Conservation (phyloP, 1,284 basidiomycete genomes). For the Blastosporella zonata region DNA sequence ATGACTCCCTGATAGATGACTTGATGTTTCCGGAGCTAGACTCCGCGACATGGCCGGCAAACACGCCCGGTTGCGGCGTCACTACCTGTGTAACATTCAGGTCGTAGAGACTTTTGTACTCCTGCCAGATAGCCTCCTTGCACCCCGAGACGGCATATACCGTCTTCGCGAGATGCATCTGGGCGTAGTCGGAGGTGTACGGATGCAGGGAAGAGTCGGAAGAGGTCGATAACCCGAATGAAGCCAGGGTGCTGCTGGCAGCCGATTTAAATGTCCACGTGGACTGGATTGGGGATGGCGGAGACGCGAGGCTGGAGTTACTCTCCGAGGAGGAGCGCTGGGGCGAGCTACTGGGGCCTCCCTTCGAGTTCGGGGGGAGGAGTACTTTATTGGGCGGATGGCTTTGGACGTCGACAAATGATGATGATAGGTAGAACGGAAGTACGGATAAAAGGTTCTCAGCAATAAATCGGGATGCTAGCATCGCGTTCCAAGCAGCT, state of each 20-base stretch:
- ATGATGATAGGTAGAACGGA: conserved; percentile 62
- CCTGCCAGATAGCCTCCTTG: conserved; percentile 66
- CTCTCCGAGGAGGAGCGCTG: conserved; percentile 3
- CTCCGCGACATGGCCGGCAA: conserved; percentile 26
- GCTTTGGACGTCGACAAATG: conserved; percentile 51
- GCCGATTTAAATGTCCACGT: conserved; percentile 1
- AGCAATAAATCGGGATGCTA: conserved; percentile 55
- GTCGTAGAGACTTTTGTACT: conserved; percentile 52
- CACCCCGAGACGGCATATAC: conserved; percentile 55
- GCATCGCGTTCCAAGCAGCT: conserved; percentile 67
- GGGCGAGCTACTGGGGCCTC: neutral
- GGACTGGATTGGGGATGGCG: neutral
- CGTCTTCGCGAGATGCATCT: conserved; percentile 61
- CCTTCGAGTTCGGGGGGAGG: conserved; percentile 47
- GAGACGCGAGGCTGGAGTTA: neutral
- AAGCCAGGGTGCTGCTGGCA: neutral
- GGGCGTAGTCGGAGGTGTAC: conserved; percentile 38
- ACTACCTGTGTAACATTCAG: conserved; percentile 35
- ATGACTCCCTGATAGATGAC: conserved; percentile 47
- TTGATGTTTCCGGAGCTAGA: conserved; percentile 23
- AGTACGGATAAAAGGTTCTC: conserved; percentile 55
- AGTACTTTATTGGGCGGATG: conserved; percentile 51
- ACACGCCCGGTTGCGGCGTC: conserved; percentile 25
- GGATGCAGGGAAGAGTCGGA: conserved; percentile 1
- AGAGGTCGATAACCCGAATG: neutral